Conservation (phyloP, 768 basidiomycete species). For the Amanita fuliginea region DNA sequence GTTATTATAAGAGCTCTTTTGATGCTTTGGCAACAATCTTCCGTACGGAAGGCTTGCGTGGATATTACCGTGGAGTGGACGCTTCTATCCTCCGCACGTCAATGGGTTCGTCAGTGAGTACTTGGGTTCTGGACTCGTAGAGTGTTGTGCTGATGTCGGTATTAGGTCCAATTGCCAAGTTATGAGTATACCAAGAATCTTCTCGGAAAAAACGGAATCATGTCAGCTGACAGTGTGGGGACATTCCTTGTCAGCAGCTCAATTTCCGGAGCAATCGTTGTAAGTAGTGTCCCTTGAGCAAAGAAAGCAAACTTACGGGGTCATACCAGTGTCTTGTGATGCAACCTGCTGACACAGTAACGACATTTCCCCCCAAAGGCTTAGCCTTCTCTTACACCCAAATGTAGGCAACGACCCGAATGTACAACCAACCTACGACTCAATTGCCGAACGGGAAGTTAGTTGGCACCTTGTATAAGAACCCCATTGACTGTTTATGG, state of each 20-base stretch:
- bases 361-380: background rate
- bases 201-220: constrained; percentile 54
- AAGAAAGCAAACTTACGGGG: constrained; percentile 4
- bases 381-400: constrained; percentile 6
- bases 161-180: constrained; percentile 87
- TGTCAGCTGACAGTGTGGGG: constrained; percentile 70
- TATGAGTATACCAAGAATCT: constrained; percentile 90
- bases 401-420: constrained; percentile 69
- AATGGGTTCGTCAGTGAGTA: constrained; percentile 76
- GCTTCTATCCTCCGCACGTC: constrained; percentile 89
- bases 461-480: constrained; percentile 74
- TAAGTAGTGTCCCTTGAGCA: constrained; percentile 27
- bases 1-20: constrained; percentile 77
- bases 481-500: constrained; percentile 93
- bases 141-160: constrained; percentile 2
- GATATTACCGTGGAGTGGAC: constrained; percentile 84
- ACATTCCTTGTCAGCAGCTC: constrained; percentile 84
- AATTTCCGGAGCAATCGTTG: constrained; percentile 87
- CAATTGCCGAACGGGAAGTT: constrained; percentile 57
- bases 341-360: constrained; percentile 89
- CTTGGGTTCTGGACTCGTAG: background rate
- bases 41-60: constrained; percentile 63
- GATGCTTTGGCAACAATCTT: constrained; percentile 77
- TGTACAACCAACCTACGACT: constrained; percentile 92
- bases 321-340: constrained; percentile 65